Percentiles rank a stretch among this genome's conserved stretches.
These are phyloP conservation scores for Aspergillus pseudotamarii DNA, from an alignment of 2,329 filamentous ascomycete species.

Conservation along the genomic window DNA sequence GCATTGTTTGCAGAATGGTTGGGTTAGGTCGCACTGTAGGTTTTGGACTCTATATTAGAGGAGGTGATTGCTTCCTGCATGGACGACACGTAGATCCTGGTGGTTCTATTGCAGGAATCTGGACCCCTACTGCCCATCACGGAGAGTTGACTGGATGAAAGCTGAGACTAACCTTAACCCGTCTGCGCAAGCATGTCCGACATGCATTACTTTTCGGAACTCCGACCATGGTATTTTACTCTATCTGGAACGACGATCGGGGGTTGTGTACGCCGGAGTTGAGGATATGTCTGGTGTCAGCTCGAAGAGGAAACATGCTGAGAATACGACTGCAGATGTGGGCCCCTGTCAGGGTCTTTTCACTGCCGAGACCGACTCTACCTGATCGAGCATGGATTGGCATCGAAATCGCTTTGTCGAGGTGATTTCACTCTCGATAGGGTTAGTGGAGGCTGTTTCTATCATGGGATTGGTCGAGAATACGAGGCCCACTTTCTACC, in stretches of 20 bases:
- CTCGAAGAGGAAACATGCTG: conserved; percentile 1
- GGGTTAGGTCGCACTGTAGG: neutral
- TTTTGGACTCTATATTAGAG: neutral
- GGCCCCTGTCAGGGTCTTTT: neutral
- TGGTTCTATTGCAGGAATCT: no score
- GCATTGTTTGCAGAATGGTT: conserved; percentile 13
- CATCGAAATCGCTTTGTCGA: neutral
- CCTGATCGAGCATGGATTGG: neutral
- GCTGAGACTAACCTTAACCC: neutral
- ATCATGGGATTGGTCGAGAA: neutral
- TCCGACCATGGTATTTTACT: neutral
- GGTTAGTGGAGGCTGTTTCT: neutral
- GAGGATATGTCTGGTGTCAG: neutral
- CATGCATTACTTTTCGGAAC: neutral
- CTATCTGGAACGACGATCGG: neutral
- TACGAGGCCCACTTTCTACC: neutral
- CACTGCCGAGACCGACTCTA: neutral
- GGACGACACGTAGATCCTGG: neutral
- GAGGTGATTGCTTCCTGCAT: neutral
- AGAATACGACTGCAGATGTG: neutral
- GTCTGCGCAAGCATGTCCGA: neutral
- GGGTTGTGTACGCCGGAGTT: neutral
- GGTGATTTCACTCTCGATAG: neutral
- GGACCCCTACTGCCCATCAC: neutral
- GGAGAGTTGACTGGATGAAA: neutral